A percentile compares a stretch with the other conserved stretches of the same genome.
These are phyloP conservation scores for Arabidopsis hybrid DNA, from an alignment of 441 rosid species.

Conservation along the genomic window DNA sequence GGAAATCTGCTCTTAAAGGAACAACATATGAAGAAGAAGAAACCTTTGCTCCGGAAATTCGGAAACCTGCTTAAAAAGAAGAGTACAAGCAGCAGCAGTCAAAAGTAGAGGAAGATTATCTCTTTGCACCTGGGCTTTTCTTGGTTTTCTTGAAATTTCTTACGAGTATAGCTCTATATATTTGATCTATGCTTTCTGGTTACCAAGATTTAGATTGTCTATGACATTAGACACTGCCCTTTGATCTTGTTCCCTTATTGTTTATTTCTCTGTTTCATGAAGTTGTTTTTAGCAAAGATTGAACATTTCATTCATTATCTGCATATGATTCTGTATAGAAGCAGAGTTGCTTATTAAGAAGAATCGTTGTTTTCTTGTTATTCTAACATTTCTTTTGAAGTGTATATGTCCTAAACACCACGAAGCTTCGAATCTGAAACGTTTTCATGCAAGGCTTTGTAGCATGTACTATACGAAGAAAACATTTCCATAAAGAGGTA, in stretches of 20 bases:
- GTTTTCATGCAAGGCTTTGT: neutral
- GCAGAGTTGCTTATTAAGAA: slow-evolving; percentile 3
- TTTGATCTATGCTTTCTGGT: slow-evolving; percentile 25
- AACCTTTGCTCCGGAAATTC: slow-evolving; percentile 82
- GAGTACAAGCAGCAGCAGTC: slow-evolving; percentile 57
- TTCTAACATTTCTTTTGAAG: neutral
- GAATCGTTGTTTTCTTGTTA: neutral
- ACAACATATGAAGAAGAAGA: slow-evolving; percentile 82
- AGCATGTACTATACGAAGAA: neutral
- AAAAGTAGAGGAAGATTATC: slow-evolving; percentile 50
- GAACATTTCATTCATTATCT: slow-evolving; percentile 15
- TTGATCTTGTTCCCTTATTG: slow-evolving; percentile 28
- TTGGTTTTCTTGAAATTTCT: slow-evolving; percentile 24
- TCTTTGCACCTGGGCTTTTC: slow-evolving; percentile 9
- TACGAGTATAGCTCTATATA: slow-evolving; percentile 20
- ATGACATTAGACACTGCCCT: slow-evolving; percentile 28
- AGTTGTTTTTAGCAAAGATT: slow-evolving; percentile 10
- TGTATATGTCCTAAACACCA: neutral
- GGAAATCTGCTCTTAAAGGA: slow-evolving; percentile 64
- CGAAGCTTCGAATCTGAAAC: neutral
- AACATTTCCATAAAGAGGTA: neutral
- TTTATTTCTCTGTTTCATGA: neutral
- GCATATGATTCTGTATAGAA: slow-evolving; percentile 26
- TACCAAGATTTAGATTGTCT: slow-evolving; percentile 26
- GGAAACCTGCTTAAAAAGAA: slow-evolving; percentile 90